phyloP scores from a whole-genome alignment of 768 basidiomycete genomes.

The Boletus edulis region DNA sequence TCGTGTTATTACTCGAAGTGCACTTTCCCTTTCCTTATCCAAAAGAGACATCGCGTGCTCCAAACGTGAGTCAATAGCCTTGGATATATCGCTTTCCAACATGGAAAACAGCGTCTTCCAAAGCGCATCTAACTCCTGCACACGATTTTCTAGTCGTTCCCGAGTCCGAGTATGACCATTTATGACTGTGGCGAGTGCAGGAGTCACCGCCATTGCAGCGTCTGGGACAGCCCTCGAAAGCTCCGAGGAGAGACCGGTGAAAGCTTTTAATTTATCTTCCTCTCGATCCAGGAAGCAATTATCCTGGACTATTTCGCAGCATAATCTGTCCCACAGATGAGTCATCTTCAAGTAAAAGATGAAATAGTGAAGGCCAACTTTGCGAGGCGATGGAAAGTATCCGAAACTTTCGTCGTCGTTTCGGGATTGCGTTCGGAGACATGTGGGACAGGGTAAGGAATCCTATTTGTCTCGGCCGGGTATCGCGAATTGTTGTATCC shows the following conservation, averaged over 20 bases:
- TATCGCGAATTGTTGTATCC: constrained; percentile 5
- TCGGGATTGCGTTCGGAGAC: constrained; percentile 2
- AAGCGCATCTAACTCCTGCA: constrained; percentile 39
- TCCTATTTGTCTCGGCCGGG: constrained; percentile 7
- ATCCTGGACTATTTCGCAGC: constrained; percentile 44
- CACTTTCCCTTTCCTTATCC: constrained; percentile 29
- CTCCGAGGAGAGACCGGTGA: constrained; percentile 46
- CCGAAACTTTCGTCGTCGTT: constrained; percentile 14
- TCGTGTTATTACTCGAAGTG: constrained; percentile 17
- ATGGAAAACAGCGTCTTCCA: constrained; percentile 48
- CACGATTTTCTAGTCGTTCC: constrained; percentile 39
- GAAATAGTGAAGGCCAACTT: constrained; percentile 19
- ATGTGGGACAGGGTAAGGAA: background rate
- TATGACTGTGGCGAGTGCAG: constrained; percentile 46
- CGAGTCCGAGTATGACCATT: constrained; percentile 42
- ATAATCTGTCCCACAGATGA: constrained; percentile 36
- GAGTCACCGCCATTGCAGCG: constrained; percentile 41
- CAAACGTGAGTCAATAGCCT: constrained; percentile 33
- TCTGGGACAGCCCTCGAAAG: constrained; percentile 44
- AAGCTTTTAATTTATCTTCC: constrained; percentile 47
- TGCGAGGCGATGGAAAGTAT: constrained; percentile 42
- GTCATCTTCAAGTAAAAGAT: background rate
- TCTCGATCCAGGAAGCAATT: constrained; percentile 42
- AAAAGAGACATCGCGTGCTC: constrained; percentile 34
- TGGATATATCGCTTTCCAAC: constrained; percentile 41